Conservation (phyloP, 331 rosid species). For the Pyrus hybrid region DNA sequence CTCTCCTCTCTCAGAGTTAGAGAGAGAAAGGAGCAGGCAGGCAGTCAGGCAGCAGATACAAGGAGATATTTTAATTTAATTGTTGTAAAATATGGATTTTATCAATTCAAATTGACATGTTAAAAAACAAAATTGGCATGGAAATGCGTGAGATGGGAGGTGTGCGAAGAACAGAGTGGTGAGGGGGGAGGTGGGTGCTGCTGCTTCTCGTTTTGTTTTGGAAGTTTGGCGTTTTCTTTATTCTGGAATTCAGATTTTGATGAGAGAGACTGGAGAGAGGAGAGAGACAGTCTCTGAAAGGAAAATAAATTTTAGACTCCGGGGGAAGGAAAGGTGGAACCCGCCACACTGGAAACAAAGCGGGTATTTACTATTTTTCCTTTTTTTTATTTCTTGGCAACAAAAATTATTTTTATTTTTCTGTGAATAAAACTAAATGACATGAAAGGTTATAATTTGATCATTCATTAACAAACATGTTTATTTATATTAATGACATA, state of each 20-base stretch:
- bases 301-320: too few species aligned
- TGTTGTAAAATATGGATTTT: background rate
- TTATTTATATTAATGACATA: too few species aligned
- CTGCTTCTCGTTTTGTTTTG: background rate
- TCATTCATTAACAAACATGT: too few species aligned
- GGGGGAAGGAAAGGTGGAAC: conserved; percentile 21
- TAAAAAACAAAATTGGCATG: conserved; percentile 8
- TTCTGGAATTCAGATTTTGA: conserved; percentile 4
- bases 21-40: background rate
- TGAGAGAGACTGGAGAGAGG: background rate
- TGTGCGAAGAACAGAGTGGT: conserved; percentile 20
- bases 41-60: background rate
- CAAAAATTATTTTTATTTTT: too few species aligned
- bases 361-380: background rate
- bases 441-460: too few species aligned
- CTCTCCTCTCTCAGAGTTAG: background rate
- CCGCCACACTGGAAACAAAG: conserved; percentile 32
- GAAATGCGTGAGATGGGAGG: conserved; percentile 35
- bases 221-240: background rate
- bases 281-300: background rate
- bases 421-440: too few species aligned
- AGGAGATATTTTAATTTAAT: background rate
- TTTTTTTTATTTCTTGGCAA: background rate
- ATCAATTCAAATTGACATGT: background rate
- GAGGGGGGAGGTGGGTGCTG: background rate